Evolutionary conservation across 163 green algal species (phyloP).

Genomic region (Trebouxiophyceae sp.): DNA sequence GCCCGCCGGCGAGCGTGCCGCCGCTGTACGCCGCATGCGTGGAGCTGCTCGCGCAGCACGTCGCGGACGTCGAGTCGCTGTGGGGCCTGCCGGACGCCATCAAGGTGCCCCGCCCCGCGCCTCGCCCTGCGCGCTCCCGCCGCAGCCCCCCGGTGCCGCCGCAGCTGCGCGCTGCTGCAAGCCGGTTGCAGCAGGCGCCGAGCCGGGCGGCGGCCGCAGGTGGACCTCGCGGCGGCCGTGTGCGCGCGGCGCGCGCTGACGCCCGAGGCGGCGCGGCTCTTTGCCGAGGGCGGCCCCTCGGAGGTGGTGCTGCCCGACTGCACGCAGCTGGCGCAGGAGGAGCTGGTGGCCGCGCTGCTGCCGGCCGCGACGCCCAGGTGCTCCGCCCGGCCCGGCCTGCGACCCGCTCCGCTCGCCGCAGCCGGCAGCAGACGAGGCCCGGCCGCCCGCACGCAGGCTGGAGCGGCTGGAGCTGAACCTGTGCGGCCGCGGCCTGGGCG

Average conservation of each 20-base stretch:
- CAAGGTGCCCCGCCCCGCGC: constrained; percentile 16
- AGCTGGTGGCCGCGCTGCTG: constrained; percentile 12
- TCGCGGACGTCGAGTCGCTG: constrained; percentile 57
- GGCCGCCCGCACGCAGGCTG: constrained; percentile 22
- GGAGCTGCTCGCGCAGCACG: constrained; percentile 35
- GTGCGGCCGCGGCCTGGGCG: constrained; percentile 43
- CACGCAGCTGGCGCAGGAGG: constrained; percentile 36
- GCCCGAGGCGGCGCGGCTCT: constrained; percentile 28
- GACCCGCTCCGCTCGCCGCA: no score
- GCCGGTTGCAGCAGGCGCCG: no score
- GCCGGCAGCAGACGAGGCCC: neutral
- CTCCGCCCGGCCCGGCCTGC: no score
- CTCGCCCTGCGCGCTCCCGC: no score
- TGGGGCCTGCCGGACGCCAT: constrained; percentile 52
- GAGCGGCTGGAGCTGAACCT: constrained; percentile 40
- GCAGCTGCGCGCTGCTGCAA: no score
- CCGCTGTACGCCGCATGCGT: constrained; percentile 34
- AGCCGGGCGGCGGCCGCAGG: no score
- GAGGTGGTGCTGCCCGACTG: constrained; percentile 61
- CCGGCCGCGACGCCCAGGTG: constrained; percentile 18
- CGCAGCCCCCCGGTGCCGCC: no score
- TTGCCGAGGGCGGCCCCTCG: constrained; percentile 23
- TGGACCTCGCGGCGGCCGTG: constrained; percentile 24
- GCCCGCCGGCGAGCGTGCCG: constrained; percentile 8
- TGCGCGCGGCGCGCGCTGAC: constrained; percentile 18